Conservation (phyloP, 345 rosid genomes). For the Eucalyptus caleyi region DNA sequence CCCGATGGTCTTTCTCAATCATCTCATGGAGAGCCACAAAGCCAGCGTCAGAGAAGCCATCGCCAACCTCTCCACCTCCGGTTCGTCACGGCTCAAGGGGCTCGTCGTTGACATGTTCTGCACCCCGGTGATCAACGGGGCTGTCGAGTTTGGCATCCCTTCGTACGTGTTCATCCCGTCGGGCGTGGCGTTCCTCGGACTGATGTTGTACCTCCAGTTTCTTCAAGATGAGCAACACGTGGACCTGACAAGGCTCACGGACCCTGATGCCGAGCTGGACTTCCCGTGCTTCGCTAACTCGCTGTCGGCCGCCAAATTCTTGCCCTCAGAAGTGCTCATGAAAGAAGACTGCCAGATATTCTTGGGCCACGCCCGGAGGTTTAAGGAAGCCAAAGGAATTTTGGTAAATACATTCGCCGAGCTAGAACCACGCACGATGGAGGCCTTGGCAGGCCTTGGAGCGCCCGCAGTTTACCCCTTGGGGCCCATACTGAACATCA, state of each 20-base stretch:
- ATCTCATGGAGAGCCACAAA: constrained; percentile 8
- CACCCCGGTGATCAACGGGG: constrained; percentile 34
- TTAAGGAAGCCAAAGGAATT: constrained; percentile 19
- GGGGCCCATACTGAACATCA: constrained; percentile 33
- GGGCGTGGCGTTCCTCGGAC: constrained; percentile 14
- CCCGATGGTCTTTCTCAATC: not conserved
- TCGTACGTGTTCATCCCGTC: constrained; percentile 29
- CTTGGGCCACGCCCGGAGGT: not conserved
- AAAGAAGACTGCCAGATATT: not conserved
- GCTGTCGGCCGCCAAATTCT: constrained; percentile 5
- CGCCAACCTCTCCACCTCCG: not conserved
- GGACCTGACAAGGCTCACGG: constrained; percentile 3
- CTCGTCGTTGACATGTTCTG: constrained; percentile 44
- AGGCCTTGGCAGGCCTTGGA: not conserved
- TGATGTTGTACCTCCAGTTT: not conserved
- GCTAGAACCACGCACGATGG: constrained; percentile 19
- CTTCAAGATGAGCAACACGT: constrained; percentile 1
- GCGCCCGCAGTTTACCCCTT: constrained; percentile 3
- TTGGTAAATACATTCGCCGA: constrained; percentile 35
- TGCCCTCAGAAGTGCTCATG: not conserved
- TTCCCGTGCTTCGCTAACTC: constrained; percentile 17
- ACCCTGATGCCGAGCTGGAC: constrained; percentile 9
- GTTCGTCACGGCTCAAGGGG: constrained; percentile 22
- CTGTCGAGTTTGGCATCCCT: constrained; percentile 23
- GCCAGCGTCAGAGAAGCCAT: constrained; percentile 10